These are phyloP conservation scores for Penicillium verrucosum DNA, from an alignment of 2,329 filamentous ascomycete species.

Conservation along the genomic window DNA sequence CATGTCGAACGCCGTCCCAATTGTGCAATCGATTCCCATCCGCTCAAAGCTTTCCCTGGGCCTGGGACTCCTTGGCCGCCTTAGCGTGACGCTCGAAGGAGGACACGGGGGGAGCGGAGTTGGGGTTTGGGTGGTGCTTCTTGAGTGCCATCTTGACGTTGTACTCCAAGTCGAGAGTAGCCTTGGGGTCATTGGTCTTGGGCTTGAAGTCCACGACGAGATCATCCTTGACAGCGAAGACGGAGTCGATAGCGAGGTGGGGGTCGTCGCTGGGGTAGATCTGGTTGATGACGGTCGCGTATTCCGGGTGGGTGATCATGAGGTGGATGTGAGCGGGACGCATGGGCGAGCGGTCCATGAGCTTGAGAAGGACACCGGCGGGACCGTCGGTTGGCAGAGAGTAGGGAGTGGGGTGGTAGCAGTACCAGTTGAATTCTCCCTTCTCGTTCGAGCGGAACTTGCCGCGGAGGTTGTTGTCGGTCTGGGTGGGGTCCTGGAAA, in stretches of 20 bases:
- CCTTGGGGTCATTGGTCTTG: conserved; percentile 50
- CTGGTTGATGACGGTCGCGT: conserved; percentile 57
- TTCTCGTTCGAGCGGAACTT: conserved; percentile 70
- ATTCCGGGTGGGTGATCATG: conserved; percentile 55
- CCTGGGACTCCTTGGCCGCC: conserved; percentile 18
- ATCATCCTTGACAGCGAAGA: conserved; percentile 62
- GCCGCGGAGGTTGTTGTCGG: conserved; percentile 70
- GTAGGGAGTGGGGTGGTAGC: conserved; percentile 74
- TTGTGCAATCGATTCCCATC: not conserved
- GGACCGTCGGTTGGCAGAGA: conserved; percentile 65
- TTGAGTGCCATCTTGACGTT: conserved; percentile 56
- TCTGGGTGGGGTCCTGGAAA: conserved; percentile 70
- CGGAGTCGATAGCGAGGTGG: conserved; percentile 57
- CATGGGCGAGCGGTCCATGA: conserved; percentile 59
- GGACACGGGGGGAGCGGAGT: conserved; percentile 38
- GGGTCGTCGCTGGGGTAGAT: conserved; percentile 59
- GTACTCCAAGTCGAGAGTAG: conserved; percentile 59
- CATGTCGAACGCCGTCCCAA: conserved; percentile 5
- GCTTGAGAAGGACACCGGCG: conserved; percentile 51
- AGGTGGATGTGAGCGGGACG: conserved; percentile 61
- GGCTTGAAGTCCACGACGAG: conserved; percentile 58
- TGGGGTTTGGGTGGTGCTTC: conserved; percentile 40
- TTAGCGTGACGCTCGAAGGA: conserved; percentile 39
- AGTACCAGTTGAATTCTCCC: conserved; percentile 65
- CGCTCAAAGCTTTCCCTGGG: conserved; percentile 13